These are phyloP conservation scores for Microbotryomycetes sp. DNA, from an alignment of 1,284 basidiomycete genomes.

Conservation along the genomic window DNA sequence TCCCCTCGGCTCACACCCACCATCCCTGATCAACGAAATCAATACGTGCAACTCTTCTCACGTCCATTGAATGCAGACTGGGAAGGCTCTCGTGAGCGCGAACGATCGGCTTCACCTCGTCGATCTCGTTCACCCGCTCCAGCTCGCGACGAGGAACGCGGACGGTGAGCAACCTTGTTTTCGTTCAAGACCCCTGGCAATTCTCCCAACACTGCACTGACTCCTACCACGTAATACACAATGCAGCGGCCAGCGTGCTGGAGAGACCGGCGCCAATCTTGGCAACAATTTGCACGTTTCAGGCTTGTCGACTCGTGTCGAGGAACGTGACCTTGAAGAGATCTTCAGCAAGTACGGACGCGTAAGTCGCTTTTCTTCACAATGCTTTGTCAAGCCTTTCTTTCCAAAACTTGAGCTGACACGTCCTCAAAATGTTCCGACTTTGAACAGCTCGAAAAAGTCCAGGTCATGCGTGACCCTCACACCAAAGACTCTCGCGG, in stretches of 20 bases:
- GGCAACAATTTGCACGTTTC: conserved; percentile 98
- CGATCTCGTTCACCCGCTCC: background rate
- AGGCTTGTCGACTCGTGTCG: conserved; percentile 69
- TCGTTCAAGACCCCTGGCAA: background rate
- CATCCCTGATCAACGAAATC: too few relatives aligned
- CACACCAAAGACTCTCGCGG: conserved; percentile 93
- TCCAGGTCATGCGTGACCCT: conserved; percentile 93
- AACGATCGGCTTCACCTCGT: background rate
- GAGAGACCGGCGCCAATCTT: conserved; percentile 53
- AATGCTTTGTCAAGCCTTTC: too few relatives aligned
- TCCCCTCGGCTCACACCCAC: too few relatives aligned
- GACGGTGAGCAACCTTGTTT: background rate
- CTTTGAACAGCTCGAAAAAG: conserved; percentile 53
- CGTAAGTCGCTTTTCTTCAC: conserved; percentile 53
- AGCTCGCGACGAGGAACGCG: background rate
- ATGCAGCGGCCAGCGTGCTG: background rate
- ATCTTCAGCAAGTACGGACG: conserved; percentile 82
- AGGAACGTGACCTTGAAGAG: conserved; percentile 78
- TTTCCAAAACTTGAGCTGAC: background rate
- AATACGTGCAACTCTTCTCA: too few relatives aligned
- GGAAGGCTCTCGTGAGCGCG: background rate
- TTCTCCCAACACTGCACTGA: too few relatives aligned
- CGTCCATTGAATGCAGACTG: background rate
- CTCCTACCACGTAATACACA: too few relatives aligned
- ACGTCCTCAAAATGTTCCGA: background rate